Conservation (phyloP, 2,329 filamentous ascomycete species). For the Aureobasidium sp. region DNA sequence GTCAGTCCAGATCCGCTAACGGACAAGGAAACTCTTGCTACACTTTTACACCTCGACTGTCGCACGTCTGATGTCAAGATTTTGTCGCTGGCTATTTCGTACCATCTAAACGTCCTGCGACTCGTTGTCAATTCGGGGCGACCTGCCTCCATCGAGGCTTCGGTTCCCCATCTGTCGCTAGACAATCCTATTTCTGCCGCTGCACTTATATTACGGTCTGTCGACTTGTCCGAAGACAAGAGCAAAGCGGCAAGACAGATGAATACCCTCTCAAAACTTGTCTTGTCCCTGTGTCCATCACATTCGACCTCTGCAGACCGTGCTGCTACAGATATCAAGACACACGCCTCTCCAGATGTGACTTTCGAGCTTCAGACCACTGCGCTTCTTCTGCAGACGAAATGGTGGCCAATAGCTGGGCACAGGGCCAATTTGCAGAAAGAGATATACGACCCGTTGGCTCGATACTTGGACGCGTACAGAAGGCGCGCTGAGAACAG, state of each 20-base stretch:
- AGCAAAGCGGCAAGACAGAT: constrained; percentile 57
- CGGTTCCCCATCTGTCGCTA: constrained; percentile 47
- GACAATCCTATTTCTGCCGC: constrained; percentile 49
- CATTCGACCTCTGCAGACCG: constrained; percentile 56
- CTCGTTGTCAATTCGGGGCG: constrained; percentile 54
- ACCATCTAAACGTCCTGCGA: constrained; percentile 58
- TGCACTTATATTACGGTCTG: constrained; percentile 45
- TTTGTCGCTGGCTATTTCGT: constrained; percentile 50
- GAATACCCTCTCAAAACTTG: constrained; percentile 55
- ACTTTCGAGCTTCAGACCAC: constrained; percentile 57
- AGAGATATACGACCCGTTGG: constrained; percentile 58
- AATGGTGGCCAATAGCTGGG: constrained; percentile 56
- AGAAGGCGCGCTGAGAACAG: constrained; percentile 17
- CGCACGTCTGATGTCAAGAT: constrained; percentile 25
- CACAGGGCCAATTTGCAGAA: constrained; percentile 54
- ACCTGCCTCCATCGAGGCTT: constrained; percentile 49
- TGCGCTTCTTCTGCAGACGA: constrained; percentile 52
- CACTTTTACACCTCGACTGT: constrained; percentile 53
- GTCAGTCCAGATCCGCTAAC: background rate
- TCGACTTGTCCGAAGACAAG: constrained; percentile 37
- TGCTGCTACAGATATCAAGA: constrained; percentile 43
- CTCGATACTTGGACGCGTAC: constrained; percentile 55
- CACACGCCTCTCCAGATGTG: constrained; percentile 48
- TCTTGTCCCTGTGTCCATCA: constrained; percentile 60
- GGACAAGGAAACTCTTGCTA: constrained; percentile 43